A percentile compares a stretch with the other conserved stretches of the same genome.
These are phyloP conservation scores for Arthrobotrys sinensis DNA, from an alignment of 2,329 filamentous ascomycete species.

Conservation along the genomic window DNA sequence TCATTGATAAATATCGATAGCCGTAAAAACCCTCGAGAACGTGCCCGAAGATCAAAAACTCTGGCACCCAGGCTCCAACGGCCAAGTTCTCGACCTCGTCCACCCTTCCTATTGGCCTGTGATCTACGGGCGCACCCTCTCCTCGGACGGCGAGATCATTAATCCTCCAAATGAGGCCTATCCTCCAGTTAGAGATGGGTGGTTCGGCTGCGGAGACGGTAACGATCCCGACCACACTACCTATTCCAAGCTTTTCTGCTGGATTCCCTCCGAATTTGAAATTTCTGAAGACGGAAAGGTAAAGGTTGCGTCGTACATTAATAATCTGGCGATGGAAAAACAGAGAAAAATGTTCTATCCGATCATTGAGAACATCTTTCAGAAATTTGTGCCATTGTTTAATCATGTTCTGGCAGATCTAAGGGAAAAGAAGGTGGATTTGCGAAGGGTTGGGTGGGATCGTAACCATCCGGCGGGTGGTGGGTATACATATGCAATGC, in stretches of 20 bases:
- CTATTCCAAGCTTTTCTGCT: conserved; percentile 12
- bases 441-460: conserved; percentile 4
- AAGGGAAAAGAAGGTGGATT: not conserved
- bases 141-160: conserved; percentile 4
- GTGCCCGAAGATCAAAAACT: conserved; percentile 71
- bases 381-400: conserved; percentile 32
- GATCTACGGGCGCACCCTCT: conserved; percentile 68
- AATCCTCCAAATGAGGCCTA: not conserved
- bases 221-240: not conserved
- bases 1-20: not conserved
- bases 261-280: conserved; percentile 34
- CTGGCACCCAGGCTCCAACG: conserved; percentile 74
- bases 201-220: not conserved
- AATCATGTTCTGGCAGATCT: conserved; percentile 33
- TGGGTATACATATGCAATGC: not conserved
- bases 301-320: conserved; percentile 27
- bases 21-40: conserved; percentile 69
- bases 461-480: not conserved
- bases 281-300: conserved; percentile 25
- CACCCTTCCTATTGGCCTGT: conserved; percentile 77
- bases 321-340: conserved; percentile 19
- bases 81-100: conserved; percentile 71
- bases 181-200: not conserved
- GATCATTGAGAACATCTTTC: conserved; percentile 26
- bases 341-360: conserved; percentile 31